Evolutionary conservation across 768 basidiomycete genomes (phyloP), one percentile per base, ranked within the genome.

Genomic region (Boletellus sp.): DNA sequence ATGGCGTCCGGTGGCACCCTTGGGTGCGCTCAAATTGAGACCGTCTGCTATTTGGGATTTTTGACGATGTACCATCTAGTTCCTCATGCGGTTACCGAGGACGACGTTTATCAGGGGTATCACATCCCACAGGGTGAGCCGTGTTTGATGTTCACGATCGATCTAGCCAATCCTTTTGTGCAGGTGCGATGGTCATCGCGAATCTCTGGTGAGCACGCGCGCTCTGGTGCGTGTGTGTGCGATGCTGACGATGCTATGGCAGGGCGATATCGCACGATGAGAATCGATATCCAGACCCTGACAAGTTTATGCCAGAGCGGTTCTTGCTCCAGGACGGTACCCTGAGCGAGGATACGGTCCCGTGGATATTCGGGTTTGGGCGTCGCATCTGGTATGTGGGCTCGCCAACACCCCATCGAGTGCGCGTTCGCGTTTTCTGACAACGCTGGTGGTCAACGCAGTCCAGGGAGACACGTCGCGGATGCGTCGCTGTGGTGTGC

Each of bases 211-310:
- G 9, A 47, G 51, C 1, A 4, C 1, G 5, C n/a, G n/a, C 15
- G 0, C 23, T n/a, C 4, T 26, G 11, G 23, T 13, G 5, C 22
- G 20, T 2, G n/a, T 3, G 11, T 8, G n/a, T 5, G 28, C 28
- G 7, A 8, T 6, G 28, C 9, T 41, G 26, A 48, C 4, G 37
- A 20, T n/a, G 3, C 8, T 17, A 6, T 38, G 2, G 4, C 38
- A 72, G 76, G 76, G 69, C 70, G 1, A 69, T 78, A 46, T 66
- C 71, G 1, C 72, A 70, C 42, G 65, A 79, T 32, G 69, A 71
- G 40, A 46, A 54, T 6, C 59, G 57, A 22, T 74, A 72, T 47
- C 63, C 67, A 4, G 53, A 71, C 3, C 67, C 72, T 4, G 43
- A 58, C 0, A 26, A 17, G 10, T 75, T 74, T 57, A 56, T 61